These are phyloP conservation scores for Haematococcus lacustris DNA, from an alignment of 139 green algal species.

Conservation along the genomic window DNA sequence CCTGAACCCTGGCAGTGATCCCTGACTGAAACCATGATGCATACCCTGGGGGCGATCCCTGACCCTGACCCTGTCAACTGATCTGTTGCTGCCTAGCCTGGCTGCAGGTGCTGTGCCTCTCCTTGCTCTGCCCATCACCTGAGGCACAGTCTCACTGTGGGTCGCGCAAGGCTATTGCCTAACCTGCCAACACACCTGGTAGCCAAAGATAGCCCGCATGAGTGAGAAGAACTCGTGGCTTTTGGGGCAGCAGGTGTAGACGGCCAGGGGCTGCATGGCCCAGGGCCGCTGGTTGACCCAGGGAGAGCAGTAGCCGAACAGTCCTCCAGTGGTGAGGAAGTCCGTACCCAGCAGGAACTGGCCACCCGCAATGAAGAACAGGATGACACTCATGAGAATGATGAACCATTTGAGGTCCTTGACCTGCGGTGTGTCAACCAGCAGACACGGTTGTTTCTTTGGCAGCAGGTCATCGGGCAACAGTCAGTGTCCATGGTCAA, in stretches of 20 bases:
- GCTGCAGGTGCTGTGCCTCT: no score
- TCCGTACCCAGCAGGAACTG: conserved; percentile 20
- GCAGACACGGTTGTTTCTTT: no score
- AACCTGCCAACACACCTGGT: no score
- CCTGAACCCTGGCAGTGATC: no score
- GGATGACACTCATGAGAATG: conserved; percentile 27
- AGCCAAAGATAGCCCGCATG: conserved; percentile 27
- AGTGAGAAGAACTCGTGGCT: conserved; percentile 31
- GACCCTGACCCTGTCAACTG: no score
- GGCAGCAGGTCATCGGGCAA: background rate
- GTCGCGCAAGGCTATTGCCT: no score
- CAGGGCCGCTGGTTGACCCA: conserved; percentile 17
- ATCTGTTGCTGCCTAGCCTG: no score
- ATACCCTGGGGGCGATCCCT: no score
- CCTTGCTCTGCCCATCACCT: no score
- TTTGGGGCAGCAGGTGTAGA: conserved; percentile 29
- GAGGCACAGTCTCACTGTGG: no score
- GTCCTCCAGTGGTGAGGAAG: conserved; percentile 10
- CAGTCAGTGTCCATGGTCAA: background rate
- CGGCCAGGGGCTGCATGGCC: conserved; percentile 26
- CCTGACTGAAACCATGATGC: no score
- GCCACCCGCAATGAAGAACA: conserved; percentile 51
- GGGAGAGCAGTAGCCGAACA: conserved; percentile 9
- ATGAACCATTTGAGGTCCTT: conserved; percentile 50
- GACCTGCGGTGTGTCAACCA: conserved; percentile 8